Evolutionary conservation across 2,329 filamentous ascomycete species (phyloP), one percentile per base, ranked within the genome.

Genomic region (Fusarium tuaranense): DNA sequence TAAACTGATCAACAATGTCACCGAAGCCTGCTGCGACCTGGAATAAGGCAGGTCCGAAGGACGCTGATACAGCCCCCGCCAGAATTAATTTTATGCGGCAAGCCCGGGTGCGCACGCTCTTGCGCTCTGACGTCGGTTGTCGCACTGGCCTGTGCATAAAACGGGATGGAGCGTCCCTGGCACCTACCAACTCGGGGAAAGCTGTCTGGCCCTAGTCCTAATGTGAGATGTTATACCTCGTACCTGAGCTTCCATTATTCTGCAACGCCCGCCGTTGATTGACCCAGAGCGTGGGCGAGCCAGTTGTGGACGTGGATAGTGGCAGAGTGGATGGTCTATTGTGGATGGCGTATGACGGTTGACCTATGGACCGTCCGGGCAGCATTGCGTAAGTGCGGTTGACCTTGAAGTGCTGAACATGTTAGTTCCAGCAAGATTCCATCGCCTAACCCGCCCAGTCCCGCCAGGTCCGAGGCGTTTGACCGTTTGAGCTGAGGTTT

Each of bases 21-120:
- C 68, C 61, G 68, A 69, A 55, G 34, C 36, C 25, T 38, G 69
- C 34, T 48, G 30, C 27, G 59, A 38, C 65, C 65, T 44, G 67
- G 59, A 75, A 74, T 74, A 68, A 48, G 69, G 68, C 70, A 63
- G 46, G 27, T 67, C 68, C 25, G 65, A 61, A 44, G 20, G 36
- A 53, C 8, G 48, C 55, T 65, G 34, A 69, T 64, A 75, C 59
- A 62, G 69, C 59, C 66, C 69, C 70, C 58, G 25, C 55, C 57
- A 75, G 67, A 63, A 74, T 69, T 74, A 69, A 72, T 78, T 78
- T 80, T 78, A 80, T 80, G 78, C 78, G 77, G 76, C 67, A 76
- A 78, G 59, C 76, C 72, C 77, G 75, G 68, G 69, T 67, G 55
- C 41, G 41, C 34, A 38, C 34, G 55, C 18, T 59, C 48, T 53